Base-by-base conservation (phyloP, 192 early-diverging fungal genomes). In the Podochytrium sp. region DNA sequence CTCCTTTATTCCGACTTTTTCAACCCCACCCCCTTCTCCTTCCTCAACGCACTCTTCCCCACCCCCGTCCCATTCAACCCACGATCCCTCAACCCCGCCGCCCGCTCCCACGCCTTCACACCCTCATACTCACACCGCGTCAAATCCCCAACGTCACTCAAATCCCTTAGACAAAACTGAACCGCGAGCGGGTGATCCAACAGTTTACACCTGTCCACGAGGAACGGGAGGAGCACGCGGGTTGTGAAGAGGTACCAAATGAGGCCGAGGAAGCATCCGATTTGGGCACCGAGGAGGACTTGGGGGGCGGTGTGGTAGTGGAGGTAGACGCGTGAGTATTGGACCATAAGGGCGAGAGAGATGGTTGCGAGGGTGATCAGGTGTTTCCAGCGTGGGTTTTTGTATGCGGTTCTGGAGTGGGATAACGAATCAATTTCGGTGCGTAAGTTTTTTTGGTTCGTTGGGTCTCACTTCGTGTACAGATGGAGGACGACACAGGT, bases 271-370 rank as follows among this genome's bases (percentile, higher is more conserved):
- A 77, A 29, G 0, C 73, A 51, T 20, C 94, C 94, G 30, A 86
- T 58, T 23, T 78, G 59, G 2, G 83, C 71, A 4, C 94, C 94
- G 27, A 85, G 85, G 2, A 87, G n/a, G 6, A 94, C 92, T 77
- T 95, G 94, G 34, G 80, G 74, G 40, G 82, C 63, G 0, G 89
- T 92, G 58, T 95, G 94, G 77, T 94, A 94, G 10, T 81, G 78
- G 1, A 95, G 76, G 68, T 92, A 86, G 27, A 94, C 81, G 65
- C 81, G 73, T 29, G 87, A 89, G 72, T 82, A 89, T 20, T 80
- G 81, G 10, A 89, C 86, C 14, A 65, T n/a, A 7, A 20, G 47
- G 1, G 81, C 72, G 41, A 80, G 43, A 23, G 39, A 1, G 16
- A 82, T 29, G 14, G 73, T 53, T 6, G 41, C 71, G n/a, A 76